Conservation (phyloP, 371 early-diverging fungal species). For the Mortierella sp. region DNA sequence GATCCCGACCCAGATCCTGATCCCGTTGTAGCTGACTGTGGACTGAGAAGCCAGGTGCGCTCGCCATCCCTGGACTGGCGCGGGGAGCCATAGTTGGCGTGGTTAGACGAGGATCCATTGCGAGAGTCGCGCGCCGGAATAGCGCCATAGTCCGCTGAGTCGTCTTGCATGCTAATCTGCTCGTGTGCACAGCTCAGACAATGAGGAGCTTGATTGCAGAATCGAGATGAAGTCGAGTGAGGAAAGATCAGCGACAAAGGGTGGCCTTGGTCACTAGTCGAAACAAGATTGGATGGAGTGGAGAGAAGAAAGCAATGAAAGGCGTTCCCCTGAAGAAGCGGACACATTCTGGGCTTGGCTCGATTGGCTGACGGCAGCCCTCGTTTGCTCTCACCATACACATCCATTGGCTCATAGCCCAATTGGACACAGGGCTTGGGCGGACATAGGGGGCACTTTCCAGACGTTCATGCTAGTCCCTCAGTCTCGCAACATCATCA, state of each 20-base stretch:
- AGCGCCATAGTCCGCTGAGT: slow-evolving; percentile 17
- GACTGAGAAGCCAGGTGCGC: slow-evolving; percentile 13
- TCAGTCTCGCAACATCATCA: too few species aligned
- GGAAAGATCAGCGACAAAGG: neutral
- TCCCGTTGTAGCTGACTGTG: slow-evolving; percentile 1
- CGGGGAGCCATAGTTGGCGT: neutral
- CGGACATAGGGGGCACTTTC: too few species aligned
- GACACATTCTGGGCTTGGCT: too few species aligned
- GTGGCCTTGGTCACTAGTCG: too few species aligned
- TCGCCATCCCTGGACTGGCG: slow-evolving; percentile 8
- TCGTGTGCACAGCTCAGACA: neutral
- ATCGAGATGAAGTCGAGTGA: neutral
- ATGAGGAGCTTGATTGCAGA: neutral
- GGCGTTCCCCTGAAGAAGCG: neutral
- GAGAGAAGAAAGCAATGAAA: neutral
- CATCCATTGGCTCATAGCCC: too few species aligned
- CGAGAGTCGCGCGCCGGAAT: slow-evolving; percentile 6
- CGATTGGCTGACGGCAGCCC: too few species aligned
- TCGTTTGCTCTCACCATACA: too few species aligned
- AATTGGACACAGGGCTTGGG: too few species aligned
- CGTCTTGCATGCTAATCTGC: slow-evolving; percentile 15
- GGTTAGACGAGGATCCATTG: slow-evolving; percentile 1
- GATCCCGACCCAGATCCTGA: slow-evolving; percentile 5
- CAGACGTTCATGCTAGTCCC: too few species aligned
- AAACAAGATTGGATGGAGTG: too few species aligned